Base-by-base conservation (phyloP, 2,329 filamentous ascomycete species). In the Aspergillus udagawae region DNA sequence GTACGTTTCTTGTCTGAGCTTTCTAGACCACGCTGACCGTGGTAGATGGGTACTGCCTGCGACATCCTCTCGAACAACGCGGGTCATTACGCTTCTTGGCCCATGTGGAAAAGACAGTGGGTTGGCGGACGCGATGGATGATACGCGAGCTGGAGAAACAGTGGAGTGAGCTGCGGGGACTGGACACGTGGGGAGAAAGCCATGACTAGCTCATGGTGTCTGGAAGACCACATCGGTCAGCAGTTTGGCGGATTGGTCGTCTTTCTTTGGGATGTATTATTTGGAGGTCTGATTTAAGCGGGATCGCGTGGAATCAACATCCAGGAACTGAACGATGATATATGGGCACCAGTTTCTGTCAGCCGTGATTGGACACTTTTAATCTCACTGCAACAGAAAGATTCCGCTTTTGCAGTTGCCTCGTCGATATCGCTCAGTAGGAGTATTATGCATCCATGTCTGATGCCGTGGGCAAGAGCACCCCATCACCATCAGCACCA, bases 91-190 rank as follows among this genome's bases (percentile, higher is more conserved):
- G 61, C 3, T 73, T 73, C 45, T 58, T 73, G 1, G 51, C 44
- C 2, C 62, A 55, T n/a, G 65, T 67, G 23, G 70, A 73, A 47
- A 64, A 63, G 28, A 57, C 51, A 3, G 21, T 73, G 7, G 71
- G 70, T 1, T 73, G 71, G 71, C 68, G 67, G 2, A 73, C 71
- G 1, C 52, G 60, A 14, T 69, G 66, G 67, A 72, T 73, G n/a
- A 60, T 66, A 14, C 55, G 55, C 3, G 67, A 68, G 38, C 54
- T 73, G 23, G 60, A 68, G 47, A 50, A 56, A 8, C 67, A 72
- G 53, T 73, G 71, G 71, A 47, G 52, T 2, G 68, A 72, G 52
- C 54, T 73, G 25, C 62, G 58, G 3, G 56, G 49, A 12, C 49
- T 67, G 29, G 60, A 68, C 29, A 48, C 52, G 17, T 62, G 55